These are phyloP conservation scores for Vanrija pseudolonga DNA, from an alignment of 1,284 basidiomycete species.

Conservation along the genomic window DNA sequence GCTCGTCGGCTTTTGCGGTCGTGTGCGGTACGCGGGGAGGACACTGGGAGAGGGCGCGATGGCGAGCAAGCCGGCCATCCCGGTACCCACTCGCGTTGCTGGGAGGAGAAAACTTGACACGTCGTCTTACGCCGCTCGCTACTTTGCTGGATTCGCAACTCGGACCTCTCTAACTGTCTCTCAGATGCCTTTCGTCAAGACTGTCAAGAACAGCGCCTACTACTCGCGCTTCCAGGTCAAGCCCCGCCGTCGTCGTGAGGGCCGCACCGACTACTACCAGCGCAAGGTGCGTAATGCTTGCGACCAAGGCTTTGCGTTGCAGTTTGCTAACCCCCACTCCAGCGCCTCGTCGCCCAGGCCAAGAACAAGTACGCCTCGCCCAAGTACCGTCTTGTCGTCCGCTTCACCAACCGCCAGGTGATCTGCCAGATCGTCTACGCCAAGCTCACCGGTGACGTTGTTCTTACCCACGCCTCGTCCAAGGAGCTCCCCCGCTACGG, in stretches of 20 bases:
- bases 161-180: too few relatives aligned
- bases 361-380: slow-evolving; percentile 99
- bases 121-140: too few relatives aligned
- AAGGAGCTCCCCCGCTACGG: slow-evolving; percentile 93
- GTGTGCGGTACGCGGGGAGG: too few relatives aligned
- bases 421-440: slow-evolving; percentile 94
- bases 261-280: slow-evolving; percentile 99
- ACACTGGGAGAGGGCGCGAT: too few relatives aligned
- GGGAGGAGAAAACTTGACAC: too few relatives aligned
- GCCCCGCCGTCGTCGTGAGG: slow-evolving; percentile 91
- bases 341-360: slow-evolving; percentile 92
- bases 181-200: slow-evolving; percentile 51
- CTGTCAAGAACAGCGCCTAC: slow-evolving; percentile 68
- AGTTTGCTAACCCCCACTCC: slow-evolving; percentile 53
- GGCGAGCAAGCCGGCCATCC: too few relatives aligned
- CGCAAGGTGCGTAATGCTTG: slow-evolving; percentile 54
- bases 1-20: too few relatives aligned
- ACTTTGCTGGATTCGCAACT: too few relatives aligned
- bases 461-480: slow-evolving; percentile 82
- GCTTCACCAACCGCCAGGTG: slow-evolving; percentile 91
- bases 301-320: background rate
- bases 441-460: slow-evolving; percentile 94
- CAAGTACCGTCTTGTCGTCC: slow-evolving; percentile 90
- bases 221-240: slow-evolving; percentile 97
- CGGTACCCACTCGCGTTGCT: too few relatives aligned